phyloP scores from a whole-genome alignment of 1,139 yeast species.

The Neolecta irregularis region DNA sequence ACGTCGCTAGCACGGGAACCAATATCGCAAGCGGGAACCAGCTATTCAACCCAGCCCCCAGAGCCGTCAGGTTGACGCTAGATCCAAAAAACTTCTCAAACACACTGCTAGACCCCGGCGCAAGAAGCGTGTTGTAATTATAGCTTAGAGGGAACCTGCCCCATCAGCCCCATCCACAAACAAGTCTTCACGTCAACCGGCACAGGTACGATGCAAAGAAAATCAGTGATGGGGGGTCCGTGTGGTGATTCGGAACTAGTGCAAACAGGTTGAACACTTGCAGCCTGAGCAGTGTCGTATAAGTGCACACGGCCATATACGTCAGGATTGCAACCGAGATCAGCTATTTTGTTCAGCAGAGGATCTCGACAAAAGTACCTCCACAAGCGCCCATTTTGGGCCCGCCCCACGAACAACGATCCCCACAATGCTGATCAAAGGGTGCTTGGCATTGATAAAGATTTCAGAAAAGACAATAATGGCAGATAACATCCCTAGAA shows the following conservation, averaged over 20 bases:
- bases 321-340: slow-evolving; percentile 36
- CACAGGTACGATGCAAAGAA: slow-evolving; percentile 73
- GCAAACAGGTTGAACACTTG: slow-evolving; percentile 65
- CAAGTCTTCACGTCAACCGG: slow-evolving; percentile 61
- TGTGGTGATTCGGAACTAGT: slow-evolving; percentile 43
- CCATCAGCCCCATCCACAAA: too few species aligned
- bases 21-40: slow-evolving; percentile 60
- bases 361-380: too few species aligned
- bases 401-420: too few species aligned
- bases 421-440: too few species aligned
- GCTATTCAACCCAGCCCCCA: slow-evolving; percentile 57
- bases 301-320: slow-evolving; percentile 53
- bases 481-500: slow-evolving; percentile 35
- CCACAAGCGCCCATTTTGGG: too few species aligned
- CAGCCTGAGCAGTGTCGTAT: slow-evolving; percentile 50
- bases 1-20: slow-evolving; percentile 48
- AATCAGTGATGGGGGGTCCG: slow-evolving; percentile 60
- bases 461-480: slow-evolving; percentile 57
- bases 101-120: slow-evolving; percentile 29
- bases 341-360: slow-evolving; percentile 35
- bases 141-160: slow-evolving; percentile 71
- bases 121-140: slow-evolving; percentile 48
- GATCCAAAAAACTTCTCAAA: slow-evolving; percentile 49
- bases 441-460: slow-evolving; percentile 29
- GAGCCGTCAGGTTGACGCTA: slow-evolving; percentile 58